phyloP scores from a whole-genome alignment of 1,139 yeast species.

The Blastobotrys capitulatus region DNA sequence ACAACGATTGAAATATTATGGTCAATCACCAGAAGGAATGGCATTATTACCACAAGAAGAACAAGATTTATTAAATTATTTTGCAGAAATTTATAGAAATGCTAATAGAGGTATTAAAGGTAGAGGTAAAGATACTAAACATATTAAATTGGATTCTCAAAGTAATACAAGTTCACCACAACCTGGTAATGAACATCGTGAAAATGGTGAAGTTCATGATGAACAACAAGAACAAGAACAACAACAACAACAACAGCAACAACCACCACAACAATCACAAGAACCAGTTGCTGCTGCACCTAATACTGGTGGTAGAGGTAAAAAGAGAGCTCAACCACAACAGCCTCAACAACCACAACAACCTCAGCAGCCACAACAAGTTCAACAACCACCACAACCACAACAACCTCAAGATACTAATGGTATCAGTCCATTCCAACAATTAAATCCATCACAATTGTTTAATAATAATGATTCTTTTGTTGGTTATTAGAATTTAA shows the following conservation, averaged over 20 bases:
- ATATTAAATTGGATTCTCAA: constrained; percentile 7
- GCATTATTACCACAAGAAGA: constrained; percentile 53
- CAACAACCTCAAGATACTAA: not conserved
- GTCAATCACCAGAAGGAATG: constrained; percentile 15
- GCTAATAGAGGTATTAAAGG: constrained; percentile 90
- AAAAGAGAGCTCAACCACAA: not conserved
- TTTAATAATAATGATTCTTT: not conserved
- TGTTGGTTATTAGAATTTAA: not conserved
- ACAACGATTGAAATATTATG: constrained; percentile 31
- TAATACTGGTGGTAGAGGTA: not conserved
- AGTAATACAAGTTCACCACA: not conserved
- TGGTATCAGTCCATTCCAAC: not conserved
- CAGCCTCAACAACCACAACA: not conserved
- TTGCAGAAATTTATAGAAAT: constrained; percentile 76
- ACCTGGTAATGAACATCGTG: too few relatives aligned
- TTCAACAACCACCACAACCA: not conserved
- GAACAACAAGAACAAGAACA: not conserved
- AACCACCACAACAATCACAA: not conserved
- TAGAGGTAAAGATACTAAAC: constrained; percentile 55
- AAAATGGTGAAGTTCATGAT: not conserved
- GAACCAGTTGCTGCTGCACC: too few relatives aligned
- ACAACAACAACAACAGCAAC: too few relatives aligned
- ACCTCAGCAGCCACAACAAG: not conserved
- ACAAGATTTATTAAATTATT: constrained; percentile 63
- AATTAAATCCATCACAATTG: not conserved